A percentile compares a stretch with the other conserved stretches of the same genome.
Conservation (phyloP, 148 eudicot genomes). For the Diospyros lotus region DNA sequence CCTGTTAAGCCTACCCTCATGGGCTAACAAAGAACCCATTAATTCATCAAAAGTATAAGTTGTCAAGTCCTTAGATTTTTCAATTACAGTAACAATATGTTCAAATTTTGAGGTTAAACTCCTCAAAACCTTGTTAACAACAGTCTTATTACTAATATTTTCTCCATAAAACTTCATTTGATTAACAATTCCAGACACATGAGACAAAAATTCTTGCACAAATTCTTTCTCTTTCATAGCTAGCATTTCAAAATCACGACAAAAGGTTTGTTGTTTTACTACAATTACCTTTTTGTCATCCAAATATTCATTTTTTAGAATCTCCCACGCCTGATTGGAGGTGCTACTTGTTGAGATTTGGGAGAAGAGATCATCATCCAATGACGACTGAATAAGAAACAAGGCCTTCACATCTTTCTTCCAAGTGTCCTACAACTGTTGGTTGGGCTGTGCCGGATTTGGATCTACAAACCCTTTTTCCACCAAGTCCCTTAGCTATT, state of each 20-base stretch:
- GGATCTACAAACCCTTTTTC: neutral
- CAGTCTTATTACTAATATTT: conserved; percentile 24
- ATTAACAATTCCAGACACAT: conserved; percentile 4
- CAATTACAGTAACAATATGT: conserved; percentile 15
- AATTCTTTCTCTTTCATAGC: conserved; percentile 15
- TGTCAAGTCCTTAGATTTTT: conserved; percentile 13
- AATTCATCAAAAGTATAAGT: conserved; percentile 12
- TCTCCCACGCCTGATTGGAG: conserved; percentile 13
- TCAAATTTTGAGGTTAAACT: conserved; percentile 17
- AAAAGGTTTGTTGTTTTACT: conserved; percentile 7
- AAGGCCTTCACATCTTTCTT: conserved; percentile 16
- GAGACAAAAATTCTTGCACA: conserved; percentile 19
- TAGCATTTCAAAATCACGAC: conserved; percentile 21
- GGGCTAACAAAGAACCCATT: conserved; percentile 18
- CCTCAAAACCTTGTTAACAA: conserved; percentile 17
- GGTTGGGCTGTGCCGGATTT: neutral
- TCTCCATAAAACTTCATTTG: conserved; percentile 24
- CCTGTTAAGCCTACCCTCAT: conserved; percentile 17
- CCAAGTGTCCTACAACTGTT: neutral
- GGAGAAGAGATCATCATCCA: conserved; percentile 2
- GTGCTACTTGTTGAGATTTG: conserved; percentile 12
- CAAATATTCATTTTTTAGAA: conserved; percentile 9
- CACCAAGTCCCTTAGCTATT: conserved; percentile 3
- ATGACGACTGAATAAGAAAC: conserved; percentile 6
- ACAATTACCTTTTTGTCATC: conserved; percentile 9